These are phyloP conservation scores for Coprinopsis marcescibilis DNA, from an alignment of 768 basidiomycete species.

Conservation along the genomic window DNA sequence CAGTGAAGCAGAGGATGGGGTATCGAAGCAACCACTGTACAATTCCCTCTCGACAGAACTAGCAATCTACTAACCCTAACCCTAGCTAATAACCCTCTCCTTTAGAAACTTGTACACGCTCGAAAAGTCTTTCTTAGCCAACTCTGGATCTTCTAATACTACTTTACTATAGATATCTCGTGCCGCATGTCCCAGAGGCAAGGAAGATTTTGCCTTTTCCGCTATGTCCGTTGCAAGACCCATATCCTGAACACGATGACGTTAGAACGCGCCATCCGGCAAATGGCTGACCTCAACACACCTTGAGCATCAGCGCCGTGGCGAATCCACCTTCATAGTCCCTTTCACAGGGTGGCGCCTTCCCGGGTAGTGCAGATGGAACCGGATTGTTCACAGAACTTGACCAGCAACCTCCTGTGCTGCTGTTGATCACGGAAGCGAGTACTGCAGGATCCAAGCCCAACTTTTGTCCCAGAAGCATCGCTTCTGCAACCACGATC, in stretches of 20 bases:
- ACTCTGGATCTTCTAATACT: constrained; percentile 47
- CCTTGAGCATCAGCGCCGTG: constrained; percentile 80
- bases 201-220: constrained; percentile 35
- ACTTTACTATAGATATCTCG: constrained; percentile 55
- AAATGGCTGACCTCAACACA: constrained; percentile 7
- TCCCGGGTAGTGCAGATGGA: constrained; percentile 61
- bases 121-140: constrained; percentile 74
- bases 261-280: neutral
- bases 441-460: constrained; percentile 74
- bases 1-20: neutral
- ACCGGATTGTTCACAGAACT: constrained; percentile 87
- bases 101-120: constrained; percentile 67
- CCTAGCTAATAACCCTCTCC: no score
- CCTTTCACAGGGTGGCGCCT: constrained; percentile 76
- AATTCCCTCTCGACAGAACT: no score
- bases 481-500: constrained; percentile 82
- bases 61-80: no score
- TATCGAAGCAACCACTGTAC: constrained; percentile 6
- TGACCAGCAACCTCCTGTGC: constrained; percentile 80
- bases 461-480: constrained; percentile 80
- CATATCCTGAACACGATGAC: constrained; percentile 58
- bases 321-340: constrained; percentile 86
- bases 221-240: constrained; percentile 70
- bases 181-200: constrained; percentile 66
- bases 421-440: constrained; percentile 80